phyloP scores from a whole-genome alignment of 352 stramenopile species.

The Phytophthora idaei region DNA sequence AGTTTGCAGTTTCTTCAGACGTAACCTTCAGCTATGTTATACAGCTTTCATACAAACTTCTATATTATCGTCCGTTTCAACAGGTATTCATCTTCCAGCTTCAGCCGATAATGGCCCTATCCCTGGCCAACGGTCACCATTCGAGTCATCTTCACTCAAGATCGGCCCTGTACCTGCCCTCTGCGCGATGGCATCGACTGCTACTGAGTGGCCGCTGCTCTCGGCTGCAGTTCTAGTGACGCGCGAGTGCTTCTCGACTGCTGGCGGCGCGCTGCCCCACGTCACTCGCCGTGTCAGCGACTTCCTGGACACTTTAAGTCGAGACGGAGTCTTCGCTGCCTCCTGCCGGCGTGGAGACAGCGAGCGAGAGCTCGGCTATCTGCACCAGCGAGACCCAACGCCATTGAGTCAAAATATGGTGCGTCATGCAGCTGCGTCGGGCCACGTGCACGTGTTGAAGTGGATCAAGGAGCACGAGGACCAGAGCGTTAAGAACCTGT shows the following conservation, averaged over 20 bases:
- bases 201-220: constrained; percentile 19
- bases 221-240: constrained; percentile 16
- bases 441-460: constrained; percentile 28
- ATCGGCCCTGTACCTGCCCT: neutral
- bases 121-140: neutral
- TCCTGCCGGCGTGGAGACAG: constrained; percentile 17
- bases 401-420: constrained; percentile 29
- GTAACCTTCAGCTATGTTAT: too few species aligned
- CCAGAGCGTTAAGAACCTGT: constrained; percentile 8
- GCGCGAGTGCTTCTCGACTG: constrained; percentile 25
- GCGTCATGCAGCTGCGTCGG: constrained; percentile 12
- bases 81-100: too few species aligned
- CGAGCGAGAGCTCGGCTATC: constrained; percentile 23
- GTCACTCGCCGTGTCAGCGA: constrained; percentile 24
- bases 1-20: too few species aligned
- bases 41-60: too few species aligned
- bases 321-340: constrained; percentile 14
- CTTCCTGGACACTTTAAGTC: constrained; percentile 26
- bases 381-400: constrained; percentile 18
- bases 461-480: constrained; percentile 29
- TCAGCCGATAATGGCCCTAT: neutral
- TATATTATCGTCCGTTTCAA: too few species aligned
- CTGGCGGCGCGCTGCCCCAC: constrained; percentile 16
- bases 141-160: neutral
- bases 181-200: neutral